Evolutionary conservation across 768 basidiomycete genomes (phyloP).

Genomic region (Candolleomyces eurysporus): DNA sequence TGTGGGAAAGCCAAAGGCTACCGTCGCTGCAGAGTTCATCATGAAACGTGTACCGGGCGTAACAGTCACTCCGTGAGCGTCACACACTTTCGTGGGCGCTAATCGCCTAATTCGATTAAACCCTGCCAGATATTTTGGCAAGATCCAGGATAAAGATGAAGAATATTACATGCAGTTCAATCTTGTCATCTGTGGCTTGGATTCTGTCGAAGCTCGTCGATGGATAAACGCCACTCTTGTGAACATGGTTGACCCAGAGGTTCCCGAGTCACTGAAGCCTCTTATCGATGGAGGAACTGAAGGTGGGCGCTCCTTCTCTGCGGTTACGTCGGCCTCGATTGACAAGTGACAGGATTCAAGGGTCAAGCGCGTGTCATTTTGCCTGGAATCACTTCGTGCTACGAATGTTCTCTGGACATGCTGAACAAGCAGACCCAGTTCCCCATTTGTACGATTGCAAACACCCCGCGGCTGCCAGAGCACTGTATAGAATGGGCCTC

Average conservation of each 20-base stretch:
- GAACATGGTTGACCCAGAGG: constrained; percentile 89
- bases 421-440: constrained; percentile 95
- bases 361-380: constrained; percentile 97
- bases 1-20: constrained; percentile 93
- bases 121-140: constrained; percentile 81
- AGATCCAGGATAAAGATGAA: constrained; percentile 97
- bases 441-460: constrained; percentile 98
- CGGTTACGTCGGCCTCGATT: neutral
- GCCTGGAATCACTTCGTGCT: constrained; percentile 93
- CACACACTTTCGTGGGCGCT: neutral
- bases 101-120: neutral
- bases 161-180: constrained; percentile 97
- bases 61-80: constrained; percentile 89
- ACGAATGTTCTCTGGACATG: constrained; percentile 98
- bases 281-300: constrained; percentile 99
- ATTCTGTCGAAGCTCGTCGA: constrained; percentile 93
- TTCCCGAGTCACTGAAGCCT: constrained; percentile 91
- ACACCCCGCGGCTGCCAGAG: constrained; percentile 95
- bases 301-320: constrained; percentile 47
- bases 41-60: constrained; percentile 96
- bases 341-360: constrained; percentile 74
- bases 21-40: constrained; percentile 91
- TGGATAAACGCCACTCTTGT: constrained; percentile 99
- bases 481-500: constrained; percentile 99
- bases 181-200: constrained; percentile 94